Conservation (phyloP, 1,284 basidiomycete species). For the Ustilago cynodontis region DNA sequence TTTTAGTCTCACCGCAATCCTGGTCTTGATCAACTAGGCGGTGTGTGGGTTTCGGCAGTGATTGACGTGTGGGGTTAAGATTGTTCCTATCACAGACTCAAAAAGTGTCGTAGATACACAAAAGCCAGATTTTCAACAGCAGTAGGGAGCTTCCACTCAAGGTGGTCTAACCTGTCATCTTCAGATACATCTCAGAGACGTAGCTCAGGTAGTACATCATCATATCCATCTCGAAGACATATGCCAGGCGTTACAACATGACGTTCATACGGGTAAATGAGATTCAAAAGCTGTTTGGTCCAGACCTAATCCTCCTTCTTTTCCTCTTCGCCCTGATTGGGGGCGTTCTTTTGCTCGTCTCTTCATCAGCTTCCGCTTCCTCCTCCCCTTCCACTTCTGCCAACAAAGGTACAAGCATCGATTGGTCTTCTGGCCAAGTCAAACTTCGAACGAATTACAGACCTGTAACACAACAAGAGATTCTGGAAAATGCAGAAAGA, state of each 20-base stretch:
- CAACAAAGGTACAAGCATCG: conserved; percentile 1
- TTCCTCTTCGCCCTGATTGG: conserved; percentile 7
- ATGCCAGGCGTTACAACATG: too few species aligned
- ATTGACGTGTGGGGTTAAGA: neutral
- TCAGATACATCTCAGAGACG: too few species aligned
- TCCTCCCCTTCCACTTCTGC: neutral
- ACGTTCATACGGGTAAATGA: too few species aligned
- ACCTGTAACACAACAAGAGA: conserved; percentile 23
- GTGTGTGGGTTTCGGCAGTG: neutral
- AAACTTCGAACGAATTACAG: conserved; percentile 18
- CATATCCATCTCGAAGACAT: too few species aligned
- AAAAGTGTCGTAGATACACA: too few species aligned
- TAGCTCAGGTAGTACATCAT: too few species aligned
- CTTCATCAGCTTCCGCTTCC: neutral
- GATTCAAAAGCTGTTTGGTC: too few species aligned
- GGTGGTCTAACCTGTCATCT: too few species aligned
- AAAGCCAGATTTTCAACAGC: too few species aligned
- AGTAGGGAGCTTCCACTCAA: too few species aligned
- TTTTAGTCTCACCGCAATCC: neutral
- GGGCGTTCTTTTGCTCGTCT: conserved; percentile 1
- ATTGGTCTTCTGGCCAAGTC: conserved; percentile 19
- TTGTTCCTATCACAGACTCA: neutral
- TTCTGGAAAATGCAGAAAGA: conserved; percentile 7
- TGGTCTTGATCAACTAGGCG: too few species aligned
- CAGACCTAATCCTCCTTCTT: conserved; percentile 17